phyloP scores from a whole-genome alignment of 495 filamentous ascomycete genomes.

The Astrothelium macrocarpum region DNA sequence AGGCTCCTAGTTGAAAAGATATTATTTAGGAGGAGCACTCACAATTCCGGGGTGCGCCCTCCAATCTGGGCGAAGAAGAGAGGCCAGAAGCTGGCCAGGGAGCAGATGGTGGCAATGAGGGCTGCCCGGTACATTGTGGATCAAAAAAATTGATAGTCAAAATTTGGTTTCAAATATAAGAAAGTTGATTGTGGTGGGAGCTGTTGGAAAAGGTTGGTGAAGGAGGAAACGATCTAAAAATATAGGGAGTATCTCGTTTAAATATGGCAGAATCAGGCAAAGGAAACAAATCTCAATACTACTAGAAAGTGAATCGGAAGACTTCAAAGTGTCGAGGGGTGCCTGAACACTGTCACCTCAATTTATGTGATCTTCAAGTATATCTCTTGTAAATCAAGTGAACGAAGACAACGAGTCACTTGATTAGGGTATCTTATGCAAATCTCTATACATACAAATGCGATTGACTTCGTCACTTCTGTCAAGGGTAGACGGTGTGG shows the following conservation, averaged over 20 bases:
- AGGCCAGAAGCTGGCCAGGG: background rate
- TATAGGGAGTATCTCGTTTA: no score
- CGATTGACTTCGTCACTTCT: background rate
- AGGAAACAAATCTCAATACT: no score
- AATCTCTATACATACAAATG: background rate
- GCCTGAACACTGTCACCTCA: no score
- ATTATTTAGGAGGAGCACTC: background rate
- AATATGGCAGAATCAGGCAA: no score
- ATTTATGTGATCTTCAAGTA: no score
- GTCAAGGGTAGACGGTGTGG: background rate
- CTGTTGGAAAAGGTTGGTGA: background rate
- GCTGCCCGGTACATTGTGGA: background rate
- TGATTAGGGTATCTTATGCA: background rate
- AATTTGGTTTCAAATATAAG: no score
- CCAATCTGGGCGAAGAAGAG: background rate
- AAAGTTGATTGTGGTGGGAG: background rate
- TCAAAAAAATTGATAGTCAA: background rate
- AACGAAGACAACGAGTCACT: background rate
- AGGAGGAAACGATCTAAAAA: no score
- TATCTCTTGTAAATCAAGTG: no score
- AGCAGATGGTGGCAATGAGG: background rate
- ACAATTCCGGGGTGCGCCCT: background rate
- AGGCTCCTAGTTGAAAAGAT: no score
- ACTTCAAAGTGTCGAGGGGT: no score
- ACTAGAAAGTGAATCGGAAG: no score